phyloP scores from a whole-genome alignment of 192 early-diverging fungal species.

The Gigaspora rosea region DNA sequence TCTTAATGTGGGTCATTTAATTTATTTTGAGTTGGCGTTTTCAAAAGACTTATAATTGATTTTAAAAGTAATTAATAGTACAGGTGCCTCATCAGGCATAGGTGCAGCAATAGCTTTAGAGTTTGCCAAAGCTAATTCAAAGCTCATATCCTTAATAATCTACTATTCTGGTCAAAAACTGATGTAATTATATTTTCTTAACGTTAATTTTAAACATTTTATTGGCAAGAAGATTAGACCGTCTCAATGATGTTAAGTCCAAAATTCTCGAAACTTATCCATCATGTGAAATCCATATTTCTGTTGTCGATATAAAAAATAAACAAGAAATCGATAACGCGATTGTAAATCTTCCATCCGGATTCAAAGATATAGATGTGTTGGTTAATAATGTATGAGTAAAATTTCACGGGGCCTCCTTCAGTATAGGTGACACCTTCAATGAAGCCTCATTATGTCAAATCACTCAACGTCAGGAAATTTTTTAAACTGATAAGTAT shows the following conservation, averaged over 20 bases:
- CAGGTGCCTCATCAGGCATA: constrained; percentile 66
- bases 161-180: background rate
- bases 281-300: constrained; percentile 48
- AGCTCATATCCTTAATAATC: constrained; percentile 45
- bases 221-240: constrained; percentile 60
- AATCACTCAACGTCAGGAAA: too few relatives aligned
- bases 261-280: constrained; percentile 49
- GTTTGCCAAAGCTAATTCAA: constrained; percentile 57
- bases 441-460: too few relatives aligned
- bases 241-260: constrained; percentile 54
- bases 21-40: too few relatives aligned
- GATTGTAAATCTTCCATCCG: constrained; percentile 52
- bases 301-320: constrained; percentile 67
- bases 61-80: constrained; percentile 34
- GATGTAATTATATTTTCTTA: background rate
- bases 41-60: too few relatives aligned
- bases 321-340: constrained; percentile 47
- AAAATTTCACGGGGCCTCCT: background rate
- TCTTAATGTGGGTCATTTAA: too few relatives aligned
- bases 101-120: constrained; percentile 62
- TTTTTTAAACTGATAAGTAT: too few relatives aligned
- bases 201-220: constrained; percentile 44
- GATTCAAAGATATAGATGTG: constrained; percentile 69
- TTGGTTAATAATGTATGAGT: constrained; percentile 83
- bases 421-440: too few relatives aligned